Evolutionary conservation across 306 rosid species (phyloP), one percentile per base, ranked within the genome.

Genomic region (Hippophae tibetana): DNA sequence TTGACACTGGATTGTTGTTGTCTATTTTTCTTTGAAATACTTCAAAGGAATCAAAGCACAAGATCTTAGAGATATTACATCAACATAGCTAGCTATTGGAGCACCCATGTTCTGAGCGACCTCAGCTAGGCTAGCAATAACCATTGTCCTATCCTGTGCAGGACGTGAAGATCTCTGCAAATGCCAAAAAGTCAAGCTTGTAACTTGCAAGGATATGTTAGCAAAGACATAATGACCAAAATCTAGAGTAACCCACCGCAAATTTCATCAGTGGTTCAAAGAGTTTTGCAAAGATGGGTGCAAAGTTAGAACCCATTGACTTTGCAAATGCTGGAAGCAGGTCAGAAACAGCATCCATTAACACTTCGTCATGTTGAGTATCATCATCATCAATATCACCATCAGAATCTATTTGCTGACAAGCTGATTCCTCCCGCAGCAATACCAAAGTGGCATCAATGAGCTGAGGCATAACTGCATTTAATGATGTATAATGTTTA

Each of bases 101-200:
- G 92, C 78, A 70, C 97, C 99, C 97, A 93, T 93, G 82, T 88
- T 81, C 78, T 84, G 94, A 72, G 99, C 95, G 62, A 93, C 95
- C 80, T 93, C 99, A 44, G 99, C 99, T 54, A 93, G 97, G 87
- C 95, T 86, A 69, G 99, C 99, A 62, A 93, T 94, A 54, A 93
- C 99, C 99, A 93, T 93, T 64, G 99, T 93, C 72, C 86, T 81
- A 72, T 93, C 99, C 77, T 93, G 90, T 48, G 82, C 79, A 14
- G 99, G 94, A 3, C 84, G 95, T 41, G 86, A 78, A 54, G 94
- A 85, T 88, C 78, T 93, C 99, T 93, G 95, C 67, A 80, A 40
- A 70, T 59, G 40, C 58, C 75, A 84, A 44, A 18, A 46, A 65
- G 63, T 58, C 65, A 61, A 72, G 47, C 75, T 10, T 13, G 60